Percentiles rank a stretch among this genome's conserved stretches.
Evolutionary conservation across 2,329 filamentous ascomycete species (phyloP).

Genomic region (Elsinoe perseae): DNA sequence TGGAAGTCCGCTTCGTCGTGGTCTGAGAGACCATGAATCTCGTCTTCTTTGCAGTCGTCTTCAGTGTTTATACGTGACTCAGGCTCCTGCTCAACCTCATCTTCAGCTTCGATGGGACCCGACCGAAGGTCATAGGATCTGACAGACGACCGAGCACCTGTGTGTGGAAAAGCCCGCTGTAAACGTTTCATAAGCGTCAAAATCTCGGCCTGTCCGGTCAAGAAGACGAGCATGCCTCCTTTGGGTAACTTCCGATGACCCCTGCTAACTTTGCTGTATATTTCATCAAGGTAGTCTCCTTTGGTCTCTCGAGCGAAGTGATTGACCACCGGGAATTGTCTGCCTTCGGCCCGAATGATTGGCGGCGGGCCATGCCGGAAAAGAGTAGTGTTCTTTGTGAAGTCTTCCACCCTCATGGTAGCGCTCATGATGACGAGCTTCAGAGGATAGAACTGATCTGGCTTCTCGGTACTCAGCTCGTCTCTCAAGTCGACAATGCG

Average conservation of each 20-base stretch:
- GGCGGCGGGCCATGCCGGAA: conserved; percentile 70
- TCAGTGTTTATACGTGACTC: conserved; percentile 36
- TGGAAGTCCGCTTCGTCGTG: conserved; percentile 49
- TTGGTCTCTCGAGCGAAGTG: conserved; percentile 81
- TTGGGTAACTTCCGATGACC: conserved; percentile 85
- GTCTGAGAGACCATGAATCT: conserved; percentile 53
- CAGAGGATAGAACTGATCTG: conserved; percentile 60
- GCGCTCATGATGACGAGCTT: conserved; percentile 99
- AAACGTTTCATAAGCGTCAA: conserved; percentile 70
- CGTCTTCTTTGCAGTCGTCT: conserved; percentile 32
- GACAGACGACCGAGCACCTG: conserved; percentile 33
- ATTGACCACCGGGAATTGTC: conserved; percentile 80
- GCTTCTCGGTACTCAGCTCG: conserved; percentile 64
- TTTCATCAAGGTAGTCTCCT: conserved; percentile 84
- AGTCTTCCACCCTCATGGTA: conserved; percentile 81
- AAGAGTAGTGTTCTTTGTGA: conserved; percentile 72
- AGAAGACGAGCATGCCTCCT: conserved; percentile 85
- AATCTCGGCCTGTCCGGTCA: conserved; percentile 93
- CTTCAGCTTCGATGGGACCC: conserved; percentile 71
- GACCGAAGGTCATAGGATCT: conserved; percentile 63
- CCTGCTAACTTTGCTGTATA: conserved; percentile 74
- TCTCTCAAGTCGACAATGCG: conserved; percentile 79
- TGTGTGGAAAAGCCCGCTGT: conserved; percentile 56
- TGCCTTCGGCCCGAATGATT: conserved; percentile 79
- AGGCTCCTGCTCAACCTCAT: conserved; percentile 56